Evolutionary conservation across 139 green algal species (phyloP), one percentile per base, ranked within the genome.

Genomic region (Closterium sp.): DNA sequence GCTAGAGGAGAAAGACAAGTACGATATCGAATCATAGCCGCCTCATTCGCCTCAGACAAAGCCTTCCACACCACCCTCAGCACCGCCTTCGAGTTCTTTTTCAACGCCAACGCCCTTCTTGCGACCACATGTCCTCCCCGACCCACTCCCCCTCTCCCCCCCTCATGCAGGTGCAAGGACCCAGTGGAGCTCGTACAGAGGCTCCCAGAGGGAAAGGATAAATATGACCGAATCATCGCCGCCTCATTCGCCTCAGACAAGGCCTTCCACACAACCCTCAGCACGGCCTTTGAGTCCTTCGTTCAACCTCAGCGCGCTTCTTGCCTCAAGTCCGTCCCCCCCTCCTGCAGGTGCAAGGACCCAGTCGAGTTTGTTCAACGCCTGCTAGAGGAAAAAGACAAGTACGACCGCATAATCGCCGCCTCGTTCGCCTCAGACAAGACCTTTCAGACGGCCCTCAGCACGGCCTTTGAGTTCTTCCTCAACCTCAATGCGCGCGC

Each of bases 21-120:
- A 98, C 92, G 97, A 99, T 92, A 99, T 92, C 88, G 79, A 30
- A 95, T 99, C 90, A 96, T 99, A 28, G 28, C 22, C 2, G 50
- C 93, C 32, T 92, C 96, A 2, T 99, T 99, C 88, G 29, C 85
- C 17, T 96, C 96, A 27, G 98, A 99, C 96, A 98, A 98, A 95
- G 94, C 92, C 10, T 99, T 99, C 95, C 94, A 97, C 86, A 97
- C 98, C 89, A 94, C 97, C 19, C 91, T 99, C 86, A 98, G 99
- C 95, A 45, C 95, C 92, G 94, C 97, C 7, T 99, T 99, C 95
- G 98, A 99, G 96, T 85, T 95, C 89, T 99, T 99, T 92, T 93
- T 99, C 93, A 99, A 99, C 96, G 92, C 98, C 10, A 98, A 97
- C 94, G 89, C 93, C n/a, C n/a, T n/a, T n/a, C n/a, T n/a, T n/a